These are phyloP conservation scores for Termitomyces sp. DNA, from an alignment of 768 basidiomycete species.

Conservation along the genomic window DNA sequence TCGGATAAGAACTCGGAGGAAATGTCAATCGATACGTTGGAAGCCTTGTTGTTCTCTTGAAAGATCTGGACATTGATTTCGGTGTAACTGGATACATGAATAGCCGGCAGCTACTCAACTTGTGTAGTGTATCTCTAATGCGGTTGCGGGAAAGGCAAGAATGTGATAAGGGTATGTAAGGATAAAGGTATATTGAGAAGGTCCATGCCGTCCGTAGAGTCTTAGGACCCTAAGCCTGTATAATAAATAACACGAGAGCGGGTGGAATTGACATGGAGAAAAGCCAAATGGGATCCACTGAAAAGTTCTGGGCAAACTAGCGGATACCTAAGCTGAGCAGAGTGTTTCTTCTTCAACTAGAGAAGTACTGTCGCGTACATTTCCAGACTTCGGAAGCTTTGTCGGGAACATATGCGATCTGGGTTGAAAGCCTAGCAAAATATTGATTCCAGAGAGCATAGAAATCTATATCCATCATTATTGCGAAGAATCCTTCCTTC, in stretches of 20 bases:
- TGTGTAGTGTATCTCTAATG: too few species aligned
- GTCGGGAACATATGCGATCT: background rate
- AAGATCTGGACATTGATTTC: too few species aligned
- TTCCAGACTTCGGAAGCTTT: background rate
- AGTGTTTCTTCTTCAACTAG: background rate
- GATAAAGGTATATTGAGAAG: too few species aligned
- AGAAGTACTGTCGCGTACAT: background rate
- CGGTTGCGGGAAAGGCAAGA: too few species aligned
- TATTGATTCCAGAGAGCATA: background rate
- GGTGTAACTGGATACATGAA: background rate
- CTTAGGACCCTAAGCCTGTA: too few species aligned
- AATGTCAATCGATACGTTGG: background rate
- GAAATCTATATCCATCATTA: background rate
- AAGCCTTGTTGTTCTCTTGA: background rate
- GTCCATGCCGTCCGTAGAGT: too few species aligned
- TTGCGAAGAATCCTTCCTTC: background rate
- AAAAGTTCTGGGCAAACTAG: background rate
- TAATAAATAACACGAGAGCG: background rate
- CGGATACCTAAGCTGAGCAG: background rate
- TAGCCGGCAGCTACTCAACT: background rate
- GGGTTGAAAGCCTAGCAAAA: too few species aligned
- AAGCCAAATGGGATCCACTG: too few species aligned
- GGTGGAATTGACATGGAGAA: too few species aligned
- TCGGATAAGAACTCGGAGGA: background rate
- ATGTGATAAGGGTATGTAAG: too few species aligned